Evolutionary conservation across 108 stramenopile species (phyloP).

Genomic region (Nitzschia putrida): DNA sequence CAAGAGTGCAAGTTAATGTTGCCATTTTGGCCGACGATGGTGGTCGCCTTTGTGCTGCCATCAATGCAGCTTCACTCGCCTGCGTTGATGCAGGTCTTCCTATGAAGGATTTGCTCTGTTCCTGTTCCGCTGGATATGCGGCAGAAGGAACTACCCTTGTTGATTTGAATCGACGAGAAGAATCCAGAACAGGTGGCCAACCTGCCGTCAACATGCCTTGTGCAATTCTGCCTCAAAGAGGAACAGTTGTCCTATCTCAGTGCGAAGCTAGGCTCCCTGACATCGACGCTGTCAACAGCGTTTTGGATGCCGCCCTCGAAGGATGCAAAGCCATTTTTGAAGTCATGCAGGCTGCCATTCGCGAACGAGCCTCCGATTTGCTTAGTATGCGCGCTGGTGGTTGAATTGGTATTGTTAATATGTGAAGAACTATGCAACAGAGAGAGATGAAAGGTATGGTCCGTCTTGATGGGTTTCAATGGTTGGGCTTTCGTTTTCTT

Average conservation of each 20-base stretch:
- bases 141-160: constrained; percentile 62
- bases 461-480: background rate
- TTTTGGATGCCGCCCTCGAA: constrained; percentile 78
- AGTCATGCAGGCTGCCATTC: constrained; percentile 75
- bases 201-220: constrained; percentile 74
- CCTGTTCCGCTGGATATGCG: constrained; percentile 79
- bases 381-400: constrained; percentile 57
- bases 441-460: background rate
- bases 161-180: constrained; percentile 80
- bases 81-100: constrained; percentile 83
- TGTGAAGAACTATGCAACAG: background rate
- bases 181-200: constrained; percentile 46
- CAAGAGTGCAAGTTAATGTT: constrained; percentile 66
- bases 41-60: constrained; percentile 79
- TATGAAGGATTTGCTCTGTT: constrained; percentile 79
- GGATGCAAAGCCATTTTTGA: constrained; percentile 86
- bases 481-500: background rate
- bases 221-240: constrained; percentile 84
- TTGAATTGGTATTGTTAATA: too few relatives aligned
- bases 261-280: constrained; percentile 81
- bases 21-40: constrained; percentile 85
- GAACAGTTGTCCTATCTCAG: constrained; percentile 81
- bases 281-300: constrained; percentile 60
- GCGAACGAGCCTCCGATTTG: constrained; percentile 61
- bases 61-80: constrained; percentile 83